A percentile compares a stretch with the other conserved stretches of the same genome.
Evolutionary conservation across 1,284 basidiomycete species (phyloP).

Genomic region (Leccinum pachyderme): DNA sequence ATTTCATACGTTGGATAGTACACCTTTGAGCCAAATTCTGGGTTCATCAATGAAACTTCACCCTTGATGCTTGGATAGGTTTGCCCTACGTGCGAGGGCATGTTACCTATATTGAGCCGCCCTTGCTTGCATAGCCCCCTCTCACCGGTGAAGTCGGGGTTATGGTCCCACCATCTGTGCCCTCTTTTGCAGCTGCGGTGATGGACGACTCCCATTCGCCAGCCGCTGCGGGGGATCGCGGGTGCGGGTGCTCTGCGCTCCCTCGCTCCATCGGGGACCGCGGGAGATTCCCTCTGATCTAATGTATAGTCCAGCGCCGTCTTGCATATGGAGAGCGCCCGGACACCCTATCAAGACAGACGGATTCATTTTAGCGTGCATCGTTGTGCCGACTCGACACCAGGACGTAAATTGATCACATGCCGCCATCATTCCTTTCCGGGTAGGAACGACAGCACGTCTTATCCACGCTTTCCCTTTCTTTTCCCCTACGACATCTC

Average conservation of each 20-base stretch:
- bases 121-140: slow-evolving; percentile 2
- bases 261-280: slow-evolving; percentile 7
- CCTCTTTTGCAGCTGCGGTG: slow-evolving; percentile 3
- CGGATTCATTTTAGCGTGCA: slow-evolving; percentile 13
- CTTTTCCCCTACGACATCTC: slow-evolving; percentile 1
- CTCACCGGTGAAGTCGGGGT: slow-evolving; percentile 9
- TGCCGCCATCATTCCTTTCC: slow-evolving; percentile 24
- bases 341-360: slow-evolving; percentile 4
- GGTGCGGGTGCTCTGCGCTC: slow-evolving; percentile 1
- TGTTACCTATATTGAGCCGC: slow-evolving; percentile 6
- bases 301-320: slow-evolving; percentile 13
- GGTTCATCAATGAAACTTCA: neutral
- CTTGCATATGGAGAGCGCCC: slow-evolving; percentile 11
- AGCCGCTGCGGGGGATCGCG: slow-evolving; percentile 8
- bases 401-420: slow-evolving; percentile 26
- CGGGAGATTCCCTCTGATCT: slow-evolving; percentile 8
- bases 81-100: neutral
- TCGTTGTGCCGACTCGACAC: slow-evolving; percentile 11
- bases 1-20: slow-evolving; percentile 14
- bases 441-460: slow-evolving; percentile 7
- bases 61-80: slow-evolving; percentile 3
- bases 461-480: slow-evolving; percentile 18
- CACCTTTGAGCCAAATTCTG: slow-evolving; percentile 6
- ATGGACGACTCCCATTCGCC: slow-evolving; percentile 5
- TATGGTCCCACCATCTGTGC: slow-evolving; percentile 16